Evolutionary conservation across 1,284 basidiomycete genomes (phyloP), one percentile per base, ranked within the genome.

Genomic region (Austroboletus niveus): DNA sequence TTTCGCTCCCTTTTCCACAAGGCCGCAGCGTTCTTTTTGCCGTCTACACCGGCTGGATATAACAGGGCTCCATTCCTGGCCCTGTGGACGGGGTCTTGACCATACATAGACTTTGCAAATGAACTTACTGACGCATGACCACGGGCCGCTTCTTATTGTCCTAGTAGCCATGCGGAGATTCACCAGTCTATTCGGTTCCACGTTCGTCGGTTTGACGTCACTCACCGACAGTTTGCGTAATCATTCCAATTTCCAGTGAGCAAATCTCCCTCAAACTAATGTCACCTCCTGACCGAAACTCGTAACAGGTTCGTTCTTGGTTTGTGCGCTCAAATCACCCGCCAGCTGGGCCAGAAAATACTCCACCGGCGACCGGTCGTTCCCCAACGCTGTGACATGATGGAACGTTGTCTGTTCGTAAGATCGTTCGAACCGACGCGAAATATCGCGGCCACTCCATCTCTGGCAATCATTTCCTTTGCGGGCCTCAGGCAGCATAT

Each of bases 401-500:
- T 36, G 35, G 8, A 10, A 36, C 6, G 35, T 7, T 3, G 11
- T 36, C 15, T 14, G 12, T 11, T 7, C 14, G 35, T 15, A 7
- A n/a, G 12, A 8, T 9, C 2, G 36, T n/a, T 30, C 34, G 51
- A 48, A 27, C 44, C 47, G 57, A 60, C 46, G 40, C 3, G 32
- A 34, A 34, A 9, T 14, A 9, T 60, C 31, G 51, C 49, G 47
- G 29, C 27, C 34, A 2, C 45, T 47, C 42, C 42, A 43, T 41
- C 30, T n/a, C 8, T 14, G 34, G 35, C 31, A 29, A 34, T 22
- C 39, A 22, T 32, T 36, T 44, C 42, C 38, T 44, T 48, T 45
- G 42, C 39, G n/a, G 36, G 39, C 42, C 43, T 42, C 15, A 12
- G 24, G 10, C 9, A 24, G 11, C 20, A n/a, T 15, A 17, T 29